Evolutionary conservation across 2,329 filamentous ascomycete species (phyloP).

Genomic region (Pyricularia pennisetigena): DNA sequence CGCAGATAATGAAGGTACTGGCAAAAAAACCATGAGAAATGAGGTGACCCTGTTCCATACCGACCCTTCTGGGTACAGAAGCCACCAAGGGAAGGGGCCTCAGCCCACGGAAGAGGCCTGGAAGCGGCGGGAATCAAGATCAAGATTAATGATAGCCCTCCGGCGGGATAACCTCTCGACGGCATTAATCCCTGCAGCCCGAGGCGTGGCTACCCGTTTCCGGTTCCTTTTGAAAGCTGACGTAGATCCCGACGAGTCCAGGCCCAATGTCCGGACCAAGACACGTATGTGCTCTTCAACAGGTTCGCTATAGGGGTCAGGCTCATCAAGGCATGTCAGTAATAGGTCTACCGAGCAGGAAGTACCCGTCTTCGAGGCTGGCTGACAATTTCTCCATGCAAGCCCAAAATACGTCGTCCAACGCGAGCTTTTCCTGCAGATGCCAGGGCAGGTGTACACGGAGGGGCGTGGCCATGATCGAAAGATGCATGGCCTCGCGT

Average conservation of each 20-base stretch:
- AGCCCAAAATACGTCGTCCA: background rate
- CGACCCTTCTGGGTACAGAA: background rate
- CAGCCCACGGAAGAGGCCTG: background rate
- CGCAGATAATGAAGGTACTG: background rate
- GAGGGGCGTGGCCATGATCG: background rate
- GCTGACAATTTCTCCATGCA: background rate
- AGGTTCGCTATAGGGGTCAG: background rate
- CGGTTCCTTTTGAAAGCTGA: background rate
- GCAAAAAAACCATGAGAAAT: background rate
- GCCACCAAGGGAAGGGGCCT: background rate
- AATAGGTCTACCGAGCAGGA: background rate
- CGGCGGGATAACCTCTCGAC: background rate
- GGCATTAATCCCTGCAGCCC: background rate
- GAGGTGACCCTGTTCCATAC: background rate
- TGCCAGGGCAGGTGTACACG: background rate
- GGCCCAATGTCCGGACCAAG: background rate
- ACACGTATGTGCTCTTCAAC: background rate
- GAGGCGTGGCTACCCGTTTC: background rate
- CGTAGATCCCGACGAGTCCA: background rate
- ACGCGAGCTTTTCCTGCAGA: background rate
- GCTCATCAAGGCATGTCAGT: background rate
- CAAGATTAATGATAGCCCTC: background rate
- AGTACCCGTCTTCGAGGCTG: background rate
- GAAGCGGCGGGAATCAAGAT: background rate
- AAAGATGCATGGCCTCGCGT: background rate